A percentile compares a stretch with the other conserved stretches of the same genome.
phyloP scores from a whole-genome alignment of 2,329 filamentous ascomycete species.

The Alternaria gaisen region DNA sequence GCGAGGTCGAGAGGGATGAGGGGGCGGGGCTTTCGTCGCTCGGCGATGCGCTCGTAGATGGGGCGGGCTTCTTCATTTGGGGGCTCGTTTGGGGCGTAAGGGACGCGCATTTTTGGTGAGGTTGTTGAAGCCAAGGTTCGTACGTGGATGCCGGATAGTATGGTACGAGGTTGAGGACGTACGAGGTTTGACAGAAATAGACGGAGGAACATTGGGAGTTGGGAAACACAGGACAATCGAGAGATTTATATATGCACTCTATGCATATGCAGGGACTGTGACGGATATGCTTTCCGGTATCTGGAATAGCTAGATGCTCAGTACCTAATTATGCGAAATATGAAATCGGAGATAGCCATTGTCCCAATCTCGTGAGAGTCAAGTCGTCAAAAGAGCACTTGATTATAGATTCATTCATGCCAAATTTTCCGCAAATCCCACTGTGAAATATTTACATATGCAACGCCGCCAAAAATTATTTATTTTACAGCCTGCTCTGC shows the following conservation, averaged over 20 bases:
- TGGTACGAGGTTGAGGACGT: neutral
- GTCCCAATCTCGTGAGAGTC: neutral
- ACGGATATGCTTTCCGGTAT: slow-evolving; percentile 14
- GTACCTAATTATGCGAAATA: neutral
- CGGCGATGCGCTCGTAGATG: slow-evolving; percentile 62
- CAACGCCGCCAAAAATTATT: slow-evolving; percentile 15
- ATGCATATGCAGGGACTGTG: slow-evolving; percentile 8
- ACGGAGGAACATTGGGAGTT: slow-evolving; percentile 1
- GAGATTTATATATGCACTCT: slow-evolving; percentile 12
- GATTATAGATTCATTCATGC: slow-evolving; percentile 1
- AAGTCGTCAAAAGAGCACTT: neutral
- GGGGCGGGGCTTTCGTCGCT: slow-evolving; percentile 60
- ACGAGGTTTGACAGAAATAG: neutral
- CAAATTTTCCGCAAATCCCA: slow-evolving; percentile 3
- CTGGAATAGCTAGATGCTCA: slow-evolving; percentile 1
- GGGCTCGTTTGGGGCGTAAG: slow-evolving; percentile 62
- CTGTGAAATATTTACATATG: slow-evolving; percentile 23
- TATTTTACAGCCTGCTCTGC: slow-evolving; percentile 34
- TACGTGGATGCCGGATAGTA: neutral
- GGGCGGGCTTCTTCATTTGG: slow-evolving; percentile 56
- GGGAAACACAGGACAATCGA: neutral
- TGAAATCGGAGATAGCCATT: neutral
- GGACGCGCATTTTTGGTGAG: slow-evolving; percentile 61
- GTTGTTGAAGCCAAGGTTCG: slow-evolving; percentile 12
- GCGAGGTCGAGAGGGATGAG: slow-evolving; percentile 66